phyloP scores from a whole-genome alignment of 2,329 filamentous ascomycete genomes.

The Pseudogymnoascus sp. region DNA sequence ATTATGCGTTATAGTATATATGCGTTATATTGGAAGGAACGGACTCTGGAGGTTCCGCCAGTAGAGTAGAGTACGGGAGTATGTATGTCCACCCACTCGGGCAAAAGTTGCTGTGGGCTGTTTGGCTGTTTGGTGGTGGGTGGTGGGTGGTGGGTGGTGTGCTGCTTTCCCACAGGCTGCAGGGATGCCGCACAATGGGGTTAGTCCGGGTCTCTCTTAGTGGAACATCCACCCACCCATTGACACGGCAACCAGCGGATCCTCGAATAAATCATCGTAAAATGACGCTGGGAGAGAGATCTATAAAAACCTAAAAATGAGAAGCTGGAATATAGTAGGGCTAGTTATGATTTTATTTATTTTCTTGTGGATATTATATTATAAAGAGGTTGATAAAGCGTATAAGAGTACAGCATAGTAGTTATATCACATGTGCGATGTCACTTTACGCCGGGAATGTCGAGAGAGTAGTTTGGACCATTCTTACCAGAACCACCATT shows the following conservation, averaged over 20 bases:
- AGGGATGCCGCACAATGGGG: conserved; percentile 1
- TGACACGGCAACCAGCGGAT: conserved; percentile 4
- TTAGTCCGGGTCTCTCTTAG: conserved; percentile 2
- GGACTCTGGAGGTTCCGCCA: not conserved
- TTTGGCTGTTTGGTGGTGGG: not conserved
- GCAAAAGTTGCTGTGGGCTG: not conserved
- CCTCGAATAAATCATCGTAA: not conserved
- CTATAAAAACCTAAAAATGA: not conserved
- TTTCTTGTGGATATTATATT: not conserved
- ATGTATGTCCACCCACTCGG: not conserved
- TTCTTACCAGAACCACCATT: not conserved
- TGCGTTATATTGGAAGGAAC: not conserved
- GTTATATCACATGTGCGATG: not conserved
- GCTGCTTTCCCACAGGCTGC: not conserved
- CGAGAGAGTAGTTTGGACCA: not conserved
- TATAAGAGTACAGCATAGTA: not conserved
- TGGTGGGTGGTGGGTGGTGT: no score
- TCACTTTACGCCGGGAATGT: not conserved
- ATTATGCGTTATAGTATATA: not conserved
- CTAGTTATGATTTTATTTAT: not conserved
- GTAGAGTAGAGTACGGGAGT: not conserved
- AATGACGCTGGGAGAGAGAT: not conserved
- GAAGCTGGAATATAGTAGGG: not conserved
- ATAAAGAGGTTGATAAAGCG: not conserved
- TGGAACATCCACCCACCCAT: conserved; percentile 6